Evolutionary conservation across 192 early-diverging fungal species (phyloP).

Genomic region (Lobulomyces angularis): DNA sequence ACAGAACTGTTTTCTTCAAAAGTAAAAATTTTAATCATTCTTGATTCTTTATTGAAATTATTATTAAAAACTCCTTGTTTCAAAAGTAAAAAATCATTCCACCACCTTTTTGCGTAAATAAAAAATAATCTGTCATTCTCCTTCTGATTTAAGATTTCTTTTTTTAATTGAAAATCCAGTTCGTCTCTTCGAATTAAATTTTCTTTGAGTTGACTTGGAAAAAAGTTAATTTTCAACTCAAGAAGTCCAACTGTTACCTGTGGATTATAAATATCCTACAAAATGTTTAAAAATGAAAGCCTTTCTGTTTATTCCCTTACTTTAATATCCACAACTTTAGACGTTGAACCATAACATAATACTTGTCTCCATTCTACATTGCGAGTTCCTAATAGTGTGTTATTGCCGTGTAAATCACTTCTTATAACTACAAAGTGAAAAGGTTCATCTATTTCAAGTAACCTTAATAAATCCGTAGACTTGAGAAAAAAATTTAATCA

Average conservation of each 20-base stretch:
- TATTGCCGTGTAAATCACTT: conserved; percentile 4
- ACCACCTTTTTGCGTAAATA: conserved; percentile 17
- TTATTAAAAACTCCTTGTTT: no score
- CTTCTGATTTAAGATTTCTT: conserved; percentile 8
- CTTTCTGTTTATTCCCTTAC: no score
- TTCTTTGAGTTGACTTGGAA: conserved; percentile 2
- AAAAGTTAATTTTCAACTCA: conserved; percentile 9
- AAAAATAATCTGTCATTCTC: conserved; percentile 15
- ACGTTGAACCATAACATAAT: conserved; percentile 7
- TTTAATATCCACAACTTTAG: conserved; percentile 12
- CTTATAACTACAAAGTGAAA: conserved; percentile 13
- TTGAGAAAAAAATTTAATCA: conserved; percentile 1
- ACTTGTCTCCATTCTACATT: neutral
- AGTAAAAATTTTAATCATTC: conserved; percentile 19
- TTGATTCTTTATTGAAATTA: no score
- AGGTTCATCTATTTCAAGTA: conserved; percentile 3
- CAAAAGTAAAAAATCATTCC: conserved; percentile 19
- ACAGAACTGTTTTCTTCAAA: conserved; percentile 10
- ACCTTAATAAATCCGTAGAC: conserved; percentile 7
- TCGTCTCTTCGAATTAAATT: conserved; percentile 8
- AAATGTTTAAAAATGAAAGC: no score
- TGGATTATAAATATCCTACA: no score
- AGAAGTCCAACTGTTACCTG: conserved; percentile 13
- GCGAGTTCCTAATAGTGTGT: conserved; percentile 4
- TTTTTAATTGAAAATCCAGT: conserved; percentile 6